Conservation (phyloP, 306 rosid species). For the Quercus gilva region DNA sequence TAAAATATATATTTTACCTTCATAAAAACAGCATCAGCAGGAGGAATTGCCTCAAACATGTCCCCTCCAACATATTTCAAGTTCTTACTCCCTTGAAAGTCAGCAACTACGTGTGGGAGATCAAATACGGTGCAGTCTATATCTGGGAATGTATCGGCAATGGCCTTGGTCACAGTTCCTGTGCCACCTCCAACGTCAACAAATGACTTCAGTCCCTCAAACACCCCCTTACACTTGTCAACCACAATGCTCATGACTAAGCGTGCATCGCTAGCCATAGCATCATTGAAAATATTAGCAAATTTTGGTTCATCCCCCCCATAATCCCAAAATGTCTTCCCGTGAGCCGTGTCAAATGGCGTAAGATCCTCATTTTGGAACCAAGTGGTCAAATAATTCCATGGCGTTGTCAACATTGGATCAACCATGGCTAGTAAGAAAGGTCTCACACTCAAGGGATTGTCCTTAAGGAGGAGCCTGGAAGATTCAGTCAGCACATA, state of each 20-base stretch:
- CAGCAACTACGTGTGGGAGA: constrained; percentile 30
- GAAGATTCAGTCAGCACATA: constrained; percentile 24
- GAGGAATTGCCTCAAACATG: constrained; percentile 30
- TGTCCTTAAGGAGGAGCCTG: constrained; percentile 9
- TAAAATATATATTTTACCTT: constrained; percentile 4
- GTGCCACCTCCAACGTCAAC: constrained; percentile 35
- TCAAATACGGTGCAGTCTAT: constrained; percentile 25
- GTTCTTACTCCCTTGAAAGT: not conserved
- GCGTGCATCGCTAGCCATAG: constrained; percentile 26
- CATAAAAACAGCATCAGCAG: constrained; percentile 23
- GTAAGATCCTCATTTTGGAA: not conserved
- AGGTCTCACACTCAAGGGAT: not conserved
- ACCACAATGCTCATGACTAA: not conserved
- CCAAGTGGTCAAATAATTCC: constrained; percentile 13
- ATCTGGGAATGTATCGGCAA: constrained; percentile 21
- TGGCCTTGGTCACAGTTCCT: constrained; percentile 23
- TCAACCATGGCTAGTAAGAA: not conserved
- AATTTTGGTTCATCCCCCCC: not conserved
- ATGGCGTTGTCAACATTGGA: not conserved
- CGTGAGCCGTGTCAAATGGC: constrained; percentile 14
- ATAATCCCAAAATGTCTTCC: constrained; percentile 15
- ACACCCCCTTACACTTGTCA: constrained; percentile 12
- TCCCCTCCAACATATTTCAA: constrained; percentile 21
- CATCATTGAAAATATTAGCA: not conserved
- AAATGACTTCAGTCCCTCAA: constrained; percentile 30